Evolutionary conservation across 352 stramenopile genomes (phyloP).

Genomic region (Globisporangium lucens): DNA sequence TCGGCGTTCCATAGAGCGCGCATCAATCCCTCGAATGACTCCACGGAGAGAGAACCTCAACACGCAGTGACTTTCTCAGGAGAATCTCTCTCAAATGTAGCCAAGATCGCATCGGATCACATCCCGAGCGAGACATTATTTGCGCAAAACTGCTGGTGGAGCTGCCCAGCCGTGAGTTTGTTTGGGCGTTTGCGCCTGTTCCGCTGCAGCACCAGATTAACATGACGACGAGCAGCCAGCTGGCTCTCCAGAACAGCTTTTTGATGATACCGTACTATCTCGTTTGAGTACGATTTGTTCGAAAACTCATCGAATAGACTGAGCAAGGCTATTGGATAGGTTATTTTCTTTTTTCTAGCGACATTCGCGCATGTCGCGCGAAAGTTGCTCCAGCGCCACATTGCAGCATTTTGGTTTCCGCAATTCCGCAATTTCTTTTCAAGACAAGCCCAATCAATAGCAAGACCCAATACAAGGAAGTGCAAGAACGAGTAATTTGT

Average conservation of each 20-base stretch:
- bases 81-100: neutral
- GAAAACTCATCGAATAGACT: neutral
- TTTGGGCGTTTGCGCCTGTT: neutral
- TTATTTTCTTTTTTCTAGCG: neutral
- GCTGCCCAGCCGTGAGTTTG: neutral
- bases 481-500: neutral
- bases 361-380: neutral
- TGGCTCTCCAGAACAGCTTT: neutral
- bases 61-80: neutral
- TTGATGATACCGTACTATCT: neutral
- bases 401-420: slow-evolving; percentile 4
- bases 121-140: neutral
- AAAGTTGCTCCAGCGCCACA: slow-evolving; percentile 4
- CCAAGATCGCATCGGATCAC: neutral
- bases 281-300: neutral
- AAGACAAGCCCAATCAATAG: neutral
- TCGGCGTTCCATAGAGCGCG: neutral
- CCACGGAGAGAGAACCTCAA: neutral
- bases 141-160: neutral
- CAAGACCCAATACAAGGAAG: neutral
- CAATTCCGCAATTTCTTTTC: neutral
- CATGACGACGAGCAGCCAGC: neutral
- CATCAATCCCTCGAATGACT: neutral
- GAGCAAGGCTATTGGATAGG: neutral
- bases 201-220: neutral